These are phyloP conservation scores for Quercus tomentella DNA, from an alignment of 331 rosid genomes.

Conservation along the genomic window DNA sequence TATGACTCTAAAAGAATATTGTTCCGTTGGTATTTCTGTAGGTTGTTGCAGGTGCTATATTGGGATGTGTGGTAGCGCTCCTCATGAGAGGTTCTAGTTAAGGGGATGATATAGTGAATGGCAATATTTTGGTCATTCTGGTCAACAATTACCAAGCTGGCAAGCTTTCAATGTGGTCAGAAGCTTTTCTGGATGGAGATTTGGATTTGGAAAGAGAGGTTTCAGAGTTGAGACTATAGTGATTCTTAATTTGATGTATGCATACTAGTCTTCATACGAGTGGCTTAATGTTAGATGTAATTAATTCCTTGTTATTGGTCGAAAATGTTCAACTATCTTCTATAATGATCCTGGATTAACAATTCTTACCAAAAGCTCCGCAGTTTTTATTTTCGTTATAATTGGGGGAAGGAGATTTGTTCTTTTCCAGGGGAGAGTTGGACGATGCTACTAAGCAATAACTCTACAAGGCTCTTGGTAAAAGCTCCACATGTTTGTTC, in stretches of 20 bases:
- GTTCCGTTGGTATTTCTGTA: slow-evolving; percentile 7
- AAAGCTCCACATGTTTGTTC: too few relatives aligned
- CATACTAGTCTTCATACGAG: background rate
- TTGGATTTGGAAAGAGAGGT: background rate
- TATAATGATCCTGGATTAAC: too few relatives aligned
- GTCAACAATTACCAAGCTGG: background rate
- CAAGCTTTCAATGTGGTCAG: background rate
- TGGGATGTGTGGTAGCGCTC: slow-evolving; percentile 46
- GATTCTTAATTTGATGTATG: background rate
- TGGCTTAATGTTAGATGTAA: background rate
- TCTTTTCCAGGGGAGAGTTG: too few relatives aligned
- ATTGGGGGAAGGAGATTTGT: too few relatives aligned
- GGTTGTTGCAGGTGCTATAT: slow-evolving; percentile 51
- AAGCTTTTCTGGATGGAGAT: background rate
- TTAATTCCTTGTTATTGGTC: background rate
- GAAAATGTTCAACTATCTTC: background rate
- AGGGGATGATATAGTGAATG: background rate
- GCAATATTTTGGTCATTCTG: background rate
- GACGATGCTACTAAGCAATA: too few relatives aligned
- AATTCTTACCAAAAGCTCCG: too few relatives aligned
- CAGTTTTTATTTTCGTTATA: too few relatives aligned
- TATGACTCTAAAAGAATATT: background rate
- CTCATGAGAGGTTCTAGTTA: slow-evolving; percentile 33
- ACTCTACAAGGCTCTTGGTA: too few relatives aligned
- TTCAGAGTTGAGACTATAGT: background rate